These are phyloP conservation scores for Scheffersomyces amazonensis DNA, from an alignment of 805 yeast genomes.

Conservation along the genomic window DNA sequence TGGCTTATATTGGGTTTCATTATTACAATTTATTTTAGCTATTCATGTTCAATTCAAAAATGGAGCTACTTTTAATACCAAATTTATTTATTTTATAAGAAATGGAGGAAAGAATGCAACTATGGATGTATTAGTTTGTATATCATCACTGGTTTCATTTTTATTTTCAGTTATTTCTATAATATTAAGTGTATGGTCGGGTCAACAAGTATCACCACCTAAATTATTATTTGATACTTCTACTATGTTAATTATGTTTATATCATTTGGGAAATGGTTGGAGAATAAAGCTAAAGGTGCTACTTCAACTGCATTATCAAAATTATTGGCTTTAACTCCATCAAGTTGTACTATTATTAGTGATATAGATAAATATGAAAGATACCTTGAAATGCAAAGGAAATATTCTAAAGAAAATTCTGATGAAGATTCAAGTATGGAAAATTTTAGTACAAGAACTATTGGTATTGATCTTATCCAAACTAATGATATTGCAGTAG, in stretches of 20 bases:
- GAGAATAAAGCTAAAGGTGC: constrained; percentile 93
- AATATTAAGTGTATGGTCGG: constrained; percentile 41
- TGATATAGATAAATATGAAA: constrained; percentile 27
- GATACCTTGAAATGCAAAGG: constrained; percentile 8
- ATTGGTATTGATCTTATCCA: constrained; percentile 80
- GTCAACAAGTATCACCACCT: constrained; percentile 49
- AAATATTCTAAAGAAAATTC: neutral
- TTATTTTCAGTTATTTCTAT: constrained; percentile 69
- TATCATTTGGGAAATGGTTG: constrained; percentile 84
- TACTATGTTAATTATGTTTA: constrained; percentile 79
- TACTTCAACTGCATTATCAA: constrained; percentile 84
- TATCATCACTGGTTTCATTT: constrained; percentile 80
- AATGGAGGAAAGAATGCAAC: constrained; percentile 63
- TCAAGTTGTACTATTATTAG: constrained; percentile 65
- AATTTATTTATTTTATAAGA: constrained; percentile 61
- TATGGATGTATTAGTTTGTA: constrained; percentile 88
- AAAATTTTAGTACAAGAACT: constrained; percentile 36
- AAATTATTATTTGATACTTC: constrained; percentile 81
- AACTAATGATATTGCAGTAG: constrained; percentile 67
- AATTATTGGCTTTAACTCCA: constrained; percentile 78
- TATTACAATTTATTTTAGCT: constrained; percentile 57
- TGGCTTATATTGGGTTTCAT: constrained; percentile 65
- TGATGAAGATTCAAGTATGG: constrained; percentile 6
- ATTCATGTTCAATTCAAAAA: constrained; percentile 60
- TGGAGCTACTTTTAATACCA: constrained; percentile 66